These are phyloP conservation scores for Neofusicoccum cordaticola DNA, from an alignment of 2,329 filamentous ascomycete genomes.

Conservation along the genomic window DNA sequence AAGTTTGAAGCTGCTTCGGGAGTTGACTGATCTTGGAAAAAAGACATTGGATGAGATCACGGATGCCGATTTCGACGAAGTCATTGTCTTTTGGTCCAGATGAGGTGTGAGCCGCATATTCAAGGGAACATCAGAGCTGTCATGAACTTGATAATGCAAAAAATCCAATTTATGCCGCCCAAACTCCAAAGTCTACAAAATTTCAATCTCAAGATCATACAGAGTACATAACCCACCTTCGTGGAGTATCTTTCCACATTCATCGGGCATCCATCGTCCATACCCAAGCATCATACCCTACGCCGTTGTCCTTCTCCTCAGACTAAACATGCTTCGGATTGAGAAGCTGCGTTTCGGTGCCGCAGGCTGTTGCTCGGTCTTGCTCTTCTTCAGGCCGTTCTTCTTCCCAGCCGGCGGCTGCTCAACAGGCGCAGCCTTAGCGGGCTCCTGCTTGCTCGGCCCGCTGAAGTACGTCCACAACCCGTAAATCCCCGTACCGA, in stretches of 20 bases:
- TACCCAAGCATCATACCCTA: not conserved
- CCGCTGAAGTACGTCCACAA: not conserved
- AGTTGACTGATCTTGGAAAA: not conserved
- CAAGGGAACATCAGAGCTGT: no score
- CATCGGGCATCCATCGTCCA: no score
- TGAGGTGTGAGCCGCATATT: not conserved
- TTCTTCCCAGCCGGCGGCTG: not conserved
- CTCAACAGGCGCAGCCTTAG: not conserved
- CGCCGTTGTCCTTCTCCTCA: not conserved
- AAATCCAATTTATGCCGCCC: not conserved
- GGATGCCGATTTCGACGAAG: constrained; percentile 9
- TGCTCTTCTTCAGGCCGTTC: not conserved
- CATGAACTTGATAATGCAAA: not conserved
- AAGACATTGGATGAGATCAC: not conserved
- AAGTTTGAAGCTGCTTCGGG: not conserved
- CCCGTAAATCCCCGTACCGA: not conserved
- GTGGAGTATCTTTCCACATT: no score
- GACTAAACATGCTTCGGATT: not conserved
- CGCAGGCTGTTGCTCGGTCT: not conserved
- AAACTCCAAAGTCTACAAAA: no score
- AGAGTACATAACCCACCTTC: no score
- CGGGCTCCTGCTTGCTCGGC: not conserved
- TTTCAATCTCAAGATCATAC: no score
- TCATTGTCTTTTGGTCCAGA: constrained; percentile 16
- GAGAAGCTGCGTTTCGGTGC: not conserved